These are phyloP conservation scores for Penstemon eatonii DNA, from an alignment of 257 asterid genomes.

Conservation along the genomic window DNA sequence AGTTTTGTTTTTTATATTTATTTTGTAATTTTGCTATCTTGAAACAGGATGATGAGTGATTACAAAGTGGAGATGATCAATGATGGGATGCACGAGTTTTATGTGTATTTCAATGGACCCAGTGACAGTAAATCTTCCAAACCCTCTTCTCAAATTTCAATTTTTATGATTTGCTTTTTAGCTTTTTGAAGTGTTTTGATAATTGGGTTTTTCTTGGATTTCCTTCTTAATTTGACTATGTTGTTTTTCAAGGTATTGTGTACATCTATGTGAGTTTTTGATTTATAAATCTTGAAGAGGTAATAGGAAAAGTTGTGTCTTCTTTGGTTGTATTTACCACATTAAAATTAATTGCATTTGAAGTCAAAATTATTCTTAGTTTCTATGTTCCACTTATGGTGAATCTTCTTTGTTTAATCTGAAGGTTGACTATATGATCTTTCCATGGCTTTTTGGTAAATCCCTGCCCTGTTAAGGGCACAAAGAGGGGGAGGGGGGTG, in stretches of 20 bases:
- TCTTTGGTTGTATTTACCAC: not conserved
- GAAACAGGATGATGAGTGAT: conserved; percentile 94
- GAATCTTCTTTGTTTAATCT: conserved; percentile 8
- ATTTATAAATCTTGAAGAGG: conserved; percentile 5
- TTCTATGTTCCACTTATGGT: conserved; percentile 9
- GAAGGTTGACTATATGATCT: conserved; percentile 15
- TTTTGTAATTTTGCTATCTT: conserved; percentile 19
- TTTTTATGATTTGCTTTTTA: conserved; percentile 24
- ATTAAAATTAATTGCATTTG: not conserved
- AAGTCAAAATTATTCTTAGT: not conserved
- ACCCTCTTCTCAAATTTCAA: conserved; percentile 26
- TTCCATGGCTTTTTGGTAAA: not conserved
- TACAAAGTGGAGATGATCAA: conserved; percentile 94
- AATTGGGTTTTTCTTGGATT: conserved; percentile 21
- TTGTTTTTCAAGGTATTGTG: not conserved
- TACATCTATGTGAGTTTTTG: not conserved
- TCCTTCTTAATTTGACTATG: not conserved
- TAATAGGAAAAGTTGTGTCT: not conserved
- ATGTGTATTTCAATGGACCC: conserved; percentile 93
- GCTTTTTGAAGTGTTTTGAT: conserved; percentile 32
- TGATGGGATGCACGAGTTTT: conserved; percentile 88
- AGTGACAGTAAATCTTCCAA: conserved; percentile 60
- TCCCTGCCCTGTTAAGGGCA: not conserved
- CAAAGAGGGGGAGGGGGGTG: not conserved
- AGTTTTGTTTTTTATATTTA: not conserved